These are phyloP conservation scores for Candida glucosophila DNA, from an alignment of 1,139 yeast species.

Conservation along the genomic window DNA sequence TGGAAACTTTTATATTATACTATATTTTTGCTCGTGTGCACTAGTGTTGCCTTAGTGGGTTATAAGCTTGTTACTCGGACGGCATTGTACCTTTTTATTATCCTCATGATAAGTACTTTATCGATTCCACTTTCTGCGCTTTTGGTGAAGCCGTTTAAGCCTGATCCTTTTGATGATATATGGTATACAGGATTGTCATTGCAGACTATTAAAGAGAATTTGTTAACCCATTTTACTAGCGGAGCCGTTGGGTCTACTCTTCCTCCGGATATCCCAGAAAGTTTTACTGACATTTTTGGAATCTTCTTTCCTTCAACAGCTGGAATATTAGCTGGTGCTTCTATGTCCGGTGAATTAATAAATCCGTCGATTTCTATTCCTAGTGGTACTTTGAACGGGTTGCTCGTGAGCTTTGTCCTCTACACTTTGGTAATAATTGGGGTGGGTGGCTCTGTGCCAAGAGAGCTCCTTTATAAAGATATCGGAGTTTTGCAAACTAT, in stretches of 20 bases:
- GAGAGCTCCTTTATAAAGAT: constrained; percentile 66
- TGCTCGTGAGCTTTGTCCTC: constrained; percentile 62
- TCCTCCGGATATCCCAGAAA: constrained; percentile 48
- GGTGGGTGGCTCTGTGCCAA: constrained; percentile 72
- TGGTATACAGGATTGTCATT: constrained; percentile 68
- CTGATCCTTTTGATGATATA: constrained; percentile 36
- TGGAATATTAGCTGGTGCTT: constrained; percentile 97
- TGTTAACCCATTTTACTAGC: constrained; percentile 71
- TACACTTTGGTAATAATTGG: constrained; percentile 72
- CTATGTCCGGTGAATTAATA: constrained; percentile 92
- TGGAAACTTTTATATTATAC: constrained; percentile 60
- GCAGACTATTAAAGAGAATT: constrained; percentile 53
- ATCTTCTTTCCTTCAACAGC: constrained; percentile 97
- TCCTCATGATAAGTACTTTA: constrained; percentile 63
- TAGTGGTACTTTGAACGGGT: constrained; percentile 77
- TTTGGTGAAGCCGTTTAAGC: constrained; percentile 44
- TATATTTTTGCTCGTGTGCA: constrained; percentile 57
- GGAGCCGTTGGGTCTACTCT: constrained; percentile 89
- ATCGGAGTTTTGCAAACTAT: constrained; percentile 80
- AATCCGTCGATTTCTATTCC: constrained; percentile 88
- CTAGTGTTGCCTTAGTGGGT: constrained; percentile 74
- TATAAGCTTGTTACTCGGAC: constrained; percentile 78
- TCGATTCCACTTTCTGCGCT: constrained; percentile 77
- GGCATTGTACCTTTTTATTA: constrained; percentile 64
- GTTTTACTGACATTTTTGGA: constrained; percentile 79